A percentile compares a stretch with the other conserved stretches of the same genome.
phyloP scores from a whole-genome alignment of 208 protist genomes.

The Acanthamoeba culbertsoni region DNA sequence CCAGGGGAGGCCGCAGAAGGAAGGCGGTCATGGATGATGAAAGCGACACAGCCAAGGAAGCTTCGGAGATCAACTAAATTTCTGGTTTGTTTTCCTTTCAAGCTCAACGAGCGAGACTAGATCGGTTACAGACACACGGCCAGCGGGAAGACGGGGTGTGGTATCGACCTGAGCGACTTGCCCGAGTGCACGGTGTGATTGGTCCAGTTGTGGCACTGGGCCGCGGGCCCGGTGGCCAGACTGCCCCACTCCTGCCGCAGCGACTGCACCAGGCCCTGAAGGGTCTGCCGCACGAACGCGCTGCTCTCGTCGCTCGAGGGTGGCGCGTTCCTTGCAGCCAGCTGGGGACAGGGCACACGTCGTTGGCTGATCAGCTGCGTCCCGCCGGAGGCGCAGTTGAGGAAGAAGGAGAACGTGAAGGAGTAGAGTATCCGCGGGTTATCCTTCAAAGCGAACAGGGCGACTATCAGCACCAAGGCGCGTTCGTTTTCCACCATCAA shows the following conservation, averaged over 20 bases:
- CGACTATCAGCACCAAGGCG: background rate
- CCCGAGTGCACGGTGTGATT: background rate
- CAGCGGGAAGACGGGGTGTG: background rate
- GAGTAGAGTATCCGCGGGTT: background rate
- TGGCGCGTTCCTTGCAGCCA: background rate
- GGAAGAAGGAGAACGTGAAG: background rate
- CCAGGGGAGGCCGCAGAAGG: background rate
- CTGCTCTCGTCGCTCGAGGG: background rate
- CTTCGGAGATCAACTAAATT: too few species aligned
- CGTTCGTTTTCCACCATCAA: background rate
- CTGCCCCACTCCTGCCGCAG: background rate
- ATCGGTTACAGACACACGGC: background rate
- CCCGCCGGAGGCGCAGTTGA: background rate
- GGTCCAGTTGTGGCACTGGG: conserved; percentile 9
- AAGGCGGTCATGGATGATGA: background rate
- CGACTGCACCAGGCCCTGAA: background rate
- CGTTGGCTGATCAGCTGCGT: background rate
- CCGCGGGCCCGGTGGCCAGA: background rate
- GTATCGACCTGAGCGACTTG: background rate
- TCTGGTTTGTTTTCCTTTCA: too few species aligned
- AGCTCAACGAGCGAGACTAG: too few species aligned
- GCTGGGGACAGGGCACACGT: background rate
- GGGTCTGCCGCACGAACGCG: background rate
- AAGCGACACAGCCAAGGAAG: background rate
- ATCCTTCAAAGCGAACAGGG: background rate